Base-by-base conservation (phyloP, 805 yeast genomes). In the Grigorovia transvaalensis region DNA sequence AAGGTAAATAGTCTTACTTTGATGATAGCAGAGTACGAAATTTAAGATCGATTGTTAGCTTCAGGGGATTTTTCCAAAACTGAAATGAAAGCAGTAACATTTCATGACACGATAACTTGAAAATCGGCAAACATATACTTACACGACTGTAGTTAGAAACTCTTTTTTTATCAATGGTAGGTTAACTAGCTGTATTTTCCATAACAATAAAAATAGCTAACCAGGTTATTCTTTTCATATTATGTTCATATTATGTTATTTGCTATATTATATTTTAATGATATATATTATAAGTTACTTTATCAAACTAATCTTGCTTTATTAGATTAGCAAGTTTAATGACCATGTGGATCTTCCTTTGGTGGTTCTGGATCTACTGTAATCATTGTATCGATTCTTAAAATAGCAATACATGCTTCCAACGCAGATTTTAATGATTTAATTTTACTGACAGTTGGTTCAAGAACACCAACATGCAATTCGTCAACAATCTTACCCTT, bases 361-460 rank as follows among this genome's bases (percentile, higher is more conserved):
- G 85, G 88, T 48, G 86, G 89, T 66, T 93, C 99, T 12, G 99
- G 99, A 62, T 91, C 95, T 56, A 93, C 96, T 48, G 88, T 87
- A 64, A 93, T 91, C 95, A 91, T 90, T 49, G 99, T 93, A 70
- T 93, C 99, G 64, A 93, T 93, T 76, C 99, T 84, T 62, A 95
- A 76, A 57, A 93, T 93, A 40, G 98, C 96, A 69, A 95, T 83
- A 72, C 99, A 93, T 2, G 99, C 99, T 74, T 93, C 99, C 59
- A 93, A 79, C 6, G 99, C 98, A 54, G 95, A 84, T 71, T 95
- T 90, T 67, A 95, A 79, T 11, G 96, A 84, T 70, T 89, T 90
- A 65, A 93, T 78, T 74, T 93, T 93, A 63, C 95, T 84, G 65
- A 93, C 77, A 17, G 97, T 86, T 51, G 99, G 99, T 71, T 93